Evolutionary conservation across 129 eudicot genomes (phyloP).

Genomic region (Scalesia atractyloides): DNA sequence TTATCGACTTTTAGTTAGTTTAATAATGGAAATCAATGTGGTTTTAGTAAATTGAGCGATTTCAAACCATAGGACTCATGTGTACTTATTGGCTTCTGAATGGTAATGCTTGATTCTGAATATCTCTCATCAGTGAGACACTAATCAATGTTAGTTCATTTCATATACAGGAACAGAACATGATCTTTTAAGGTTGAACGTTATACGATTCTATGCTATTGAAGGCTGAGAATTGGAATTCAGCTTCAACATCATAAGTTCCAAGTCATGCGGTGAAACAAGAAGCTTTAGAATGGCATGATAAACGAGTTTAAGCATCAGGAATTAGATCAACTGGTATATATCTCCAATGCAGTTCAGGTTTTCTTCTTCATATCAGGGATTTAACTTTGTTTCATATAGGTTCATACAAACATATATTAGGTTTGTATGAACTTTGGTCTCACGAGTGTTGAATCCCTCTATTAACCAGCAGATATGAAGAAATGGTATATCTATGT

Average conservation of each 20-base stretch:
- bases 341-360: background rate
- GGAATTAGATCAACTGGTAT: conserved; percentile 14
- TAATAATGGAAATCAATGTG: too few species aligned
- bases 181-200: conserved; percentile 5
- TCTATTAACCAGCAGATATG: conserved; percentile 50
- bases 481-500: conserved; percentile 89
- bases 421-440: conserved; percentile 25
- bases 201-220: background rate
- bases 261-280: conserved; percentile 25
- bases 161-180: conserved; percentile 17
- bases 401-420: conserved; percentile 21
- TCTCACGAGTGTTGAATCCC: conserved; percentile 18
- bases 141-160: background rate
- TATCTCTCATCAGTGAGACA: too few species aligned
- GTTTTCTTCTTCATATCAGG: conserved; percentile 12
- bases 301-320: conserved; percentile 12
- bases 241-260: conserved; percentile 11
- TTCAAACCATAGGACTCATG: too few species aligned
- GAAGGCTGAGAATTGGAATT: conserved; percentile 5
- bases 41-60: too few species aligned
- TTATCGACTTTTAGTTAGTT: too few species aligned
- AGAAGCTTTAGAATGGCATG: conserved; percentile 26
- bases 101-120: too few species aligned
- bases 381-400: conserved; percentile 21
- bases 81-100: too few species aligned